Evolutionary conservation across 2,329 filamentous ascomycete genomes (phyloP).

Genomic region (Fusarium tanahbumbuense): DNA sequence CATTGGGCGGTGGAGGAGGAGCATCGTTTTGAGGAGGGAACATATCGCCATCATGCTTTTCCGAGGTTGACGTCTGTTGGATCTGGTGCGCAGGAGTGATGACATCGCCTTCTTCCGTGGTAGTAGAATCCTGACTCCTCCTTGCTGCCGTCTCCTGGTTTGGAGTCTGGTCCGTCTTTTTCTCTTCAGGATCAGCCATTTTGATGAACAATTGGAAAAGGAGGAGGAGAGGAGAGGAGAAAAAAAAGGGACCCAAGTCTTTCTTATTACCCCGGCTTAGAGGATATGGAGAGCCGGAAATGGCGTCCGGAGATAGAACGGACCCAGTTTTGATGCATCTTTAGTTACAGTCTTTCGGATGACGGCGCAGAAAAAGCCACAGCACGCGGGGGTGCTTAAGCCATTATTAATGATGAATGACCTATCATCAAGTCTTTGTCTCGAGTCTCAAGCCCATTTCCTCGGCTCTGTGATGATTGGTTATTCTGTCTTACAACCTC

Average conservation of each 20-base stretch:
- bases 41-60: slow-evolving; percentile 23
- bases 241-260: slow-evolving; percentile 18
- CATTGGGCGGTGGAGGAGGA: slow-evolving; percentile 61
- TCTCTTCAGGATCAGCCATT: slow-evolving; percentile 36
- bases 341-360: slow-evolving; percentile 27
- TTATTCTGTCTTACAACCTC: neutral
- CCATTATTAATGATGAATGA: neutral
- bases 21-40: slow-evolving; percentile 25
- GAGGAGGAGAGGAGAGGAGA: slow-evolving; percentile 8
- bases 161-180: slow-evolving; percentile 19
- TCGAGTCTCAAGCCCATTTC: neutral
- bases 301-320: slow-evolving; percentile 41
- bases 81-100: slow-evolving; percentile 30
- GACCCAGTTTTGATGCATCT: slow-evolving; percentile 18
- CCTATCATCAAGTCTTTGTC: neutral
- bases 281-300: slow-evolving; percentile 32
- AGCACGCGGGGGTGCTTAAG: slow-evolving; percentile 16
- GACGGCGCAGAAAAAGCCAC: slow-evolving; percentile 17
- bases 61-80: slow-evolving; percentile 15
- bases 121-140: slow-evolving; percentile 36
- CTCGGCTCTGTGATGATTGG: neutral
- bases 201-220: slow-evolving; percentile 5
- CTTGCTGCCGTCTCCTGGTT: slow-evolving; percentile 21
- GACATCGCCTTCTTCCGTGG: slow-evolving; percentile 39
- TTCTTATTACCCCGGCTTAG: slow-evolving; percentile 33